Evolutionary conservation across 495 filamentous ascomycete genomes (phyloP).

Genomic region (Hypoxylon subgilvum): DNA sequence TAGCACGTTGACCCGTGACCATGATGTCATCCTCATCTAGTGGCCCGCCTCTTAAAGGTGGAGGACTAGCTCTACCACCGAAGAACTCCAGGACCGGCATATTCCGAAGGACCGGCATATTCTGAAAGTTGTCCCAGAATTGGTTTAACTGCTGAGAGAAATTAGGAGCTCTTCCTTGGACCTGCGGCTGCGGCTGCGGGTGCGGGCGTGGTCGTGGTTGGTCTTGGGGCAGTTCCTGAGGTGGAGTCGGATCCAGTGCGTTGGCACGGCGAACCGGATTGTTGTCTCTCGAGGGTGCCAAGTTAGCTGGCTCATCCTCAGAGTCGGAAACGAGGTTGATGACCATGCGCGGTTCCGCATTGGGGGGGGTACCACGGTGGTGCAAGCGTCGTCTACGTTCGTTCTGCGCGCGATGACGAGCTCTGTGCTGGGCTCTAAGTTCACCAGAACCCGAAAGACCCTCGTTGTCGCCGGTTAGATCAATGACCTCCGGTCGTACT

Average conservation of each 20-base stretch:
- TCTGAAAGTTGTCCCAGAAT: no score
- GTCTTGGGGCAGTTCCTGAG: neutral
- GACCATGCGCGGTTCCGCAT: slow-evolving; percentile 38
- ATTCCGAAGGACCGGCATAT: no score
- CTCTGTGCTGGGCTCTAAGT: no score
- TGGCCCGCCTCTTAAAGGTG: no score
- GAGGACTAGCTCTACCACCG: no score
- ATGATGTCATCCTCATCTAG: no score
- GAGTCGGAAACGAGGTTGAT: slow-evolving; percentile 44
- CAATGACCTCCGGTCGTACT: slow-evolving; percentile 43
- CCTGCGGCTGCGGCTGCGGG: no score
- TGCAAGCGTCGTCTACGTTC: slow-evolving; percentile 43
- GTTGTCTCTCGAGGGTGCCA: slow-evolving; percentile 12
- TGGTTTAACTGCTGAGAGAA: no score
- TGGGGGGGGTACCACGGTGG: slow-evolving; percentile 43
- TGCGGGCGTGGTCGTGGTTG: no score
- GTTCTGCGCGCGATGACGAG: slow-evolving; percentile 21
- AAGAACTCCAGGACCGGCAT: no score
- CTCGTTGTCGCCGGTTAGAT: slow-evolving; percentile 53
- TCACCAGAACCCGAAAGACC: slow-evolving; percentile 22
- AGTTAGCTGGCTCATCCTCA: slow-evolving; percentile 28
- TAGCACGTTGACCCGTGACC: no score
- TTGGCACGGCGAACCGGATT: neutral
- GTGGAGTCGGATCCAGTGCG: neutral
- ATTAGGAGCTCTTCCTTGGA: no score